A percentile compares a stretch with the other conserved stretches of the same genome.
Evolutionary conservation across 257 asterid species (phyloP).

Genomic region (Salvia splendens): DNA sequence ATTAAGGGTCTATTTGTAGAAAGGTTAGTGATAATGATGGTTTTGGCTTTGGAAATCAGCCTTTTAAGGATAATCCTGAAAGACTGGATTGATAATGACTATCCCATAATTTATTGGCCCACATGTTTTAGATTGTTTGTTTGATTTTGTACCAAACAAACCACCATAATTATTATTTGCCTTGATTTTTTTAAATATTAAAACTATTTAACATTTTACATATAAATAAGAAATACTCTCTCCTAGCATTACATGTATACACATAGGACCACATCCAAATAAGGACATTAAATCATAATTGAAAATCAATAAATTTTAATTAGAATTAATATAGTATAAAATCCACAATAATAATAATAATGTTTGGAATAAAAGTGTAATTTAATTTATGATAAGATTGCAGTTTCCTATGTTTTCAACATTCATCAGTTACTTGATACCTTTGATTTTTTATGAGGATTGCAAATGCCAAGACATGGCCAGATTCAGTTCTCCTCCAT

Average conservation of each 20-base stretch:
- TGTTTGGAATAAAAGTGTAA: background rate
- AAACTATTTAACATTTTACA: background rate
- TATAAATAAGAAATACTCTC: background rate
- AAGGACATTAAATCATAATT: too few species aligned
- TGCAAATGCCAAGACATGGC: constrained; percentile 38
- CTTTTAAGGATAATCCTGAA: constrained; percentile 32
- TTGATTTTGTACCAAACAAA: constrained; percentile 38
- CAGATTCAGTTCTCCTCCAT: constrained; percentile 35
- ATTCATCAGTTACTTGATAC: constrained; percentile 12
- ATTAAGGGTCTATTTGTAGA: constrained; percentile 36
- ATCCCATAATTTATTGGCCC: constrained; percentile 44
- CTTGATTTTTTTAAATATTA: background rate
- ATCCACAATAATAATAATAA: too few species aligned
- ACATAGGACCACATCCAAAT: too few species aligned
- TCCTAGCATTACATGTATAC: too few species aligned
- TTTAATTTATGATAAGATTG: constrained; percentile 11
- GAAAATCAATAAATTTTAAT: too few species aligned
- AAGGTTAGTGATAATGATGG: constrained; percentile 55
- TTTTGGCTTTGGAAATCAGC: constrained; percentile 32
- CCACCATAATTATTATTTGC: constrained; percentile 7
- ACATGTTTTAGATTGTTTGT: constrained; percentile 30
- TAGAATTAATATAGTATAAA: too few species aligned
- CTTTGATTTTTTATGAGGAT: constrained; percentile 26
- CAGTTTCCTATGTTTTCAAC: constrained; percentile 22
- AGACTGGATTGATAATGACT: constrained; percentile 38